Percentiles rank a stretch among this genome's conserved stretches.
These are phyloP conservation scores for Macroventuria anomochaeta DNA, from an alignment of 2,329 filamentous ascomycete species.

Conservation along the genomic window DNA sequence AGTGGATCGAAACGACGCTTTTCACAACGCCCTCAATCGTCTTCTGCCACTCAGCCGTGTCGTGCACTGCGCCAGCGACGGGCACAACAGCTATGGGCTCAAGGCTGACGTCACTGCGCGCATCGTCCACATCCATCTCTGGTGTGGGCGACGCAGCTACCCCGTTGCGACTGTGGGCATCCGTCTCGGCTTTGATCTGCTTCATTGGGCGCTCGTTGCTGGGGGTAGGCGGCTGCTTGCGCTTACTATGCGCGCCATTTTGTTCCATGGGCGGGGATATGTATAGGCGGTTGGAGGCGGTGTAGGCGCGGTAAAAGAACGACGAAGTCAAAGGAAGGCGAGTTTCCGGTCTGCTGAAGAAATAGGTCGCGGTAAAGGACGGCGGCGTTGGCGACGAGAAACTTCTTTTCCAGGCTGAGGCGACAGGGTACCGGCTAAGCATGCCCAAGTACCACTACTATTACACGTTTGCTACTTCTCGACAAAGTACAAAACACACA, in stretches of 20 bases:
- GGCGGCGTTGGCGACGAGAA: conserved; percentile 24
- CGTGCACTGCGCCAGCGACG: conserved; percentile 54
- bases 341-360: conserved; percentile 9
- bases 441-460: conserved; percentile 26
- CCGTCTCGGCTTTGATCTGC: conserved; percentile 59
- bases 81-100: conserved; percentile 45
- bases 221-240: conserved; percentile 59
- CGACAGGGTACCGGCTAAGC: conserved; percentile 38
- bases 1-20: conserved; percentile 98
- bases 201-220: conserved; percentile 60
- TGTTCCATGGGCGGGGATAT: conserved; percentile 53
- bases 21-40: conserved; percentile 93
- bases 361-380: conserved; percentile 19
- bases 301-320: conserved; percentile 5
- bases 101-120: conserved; percentile 49
- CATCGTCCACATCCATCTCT: conserved; percentile 45
- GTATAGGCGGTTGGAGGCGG: conserved; percentile 4
- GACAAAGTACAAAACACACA: conserved; percentile 8
- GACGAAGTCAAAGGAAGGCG: conserved; percentile 4
- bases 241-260: conserved; percentile 59
- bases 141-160: conserved; percentile 28
- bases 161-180: conserved; percentile 50
- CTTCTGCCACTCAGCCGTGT: conserved; percentile 89
- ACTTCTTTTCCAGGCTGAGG: conserved; percentile 39
- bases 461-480: conserved; percentile 14